Conservation (phyloP, 495 filamentous ascomycete genomes). For the Neurospora sp. region DNA sequence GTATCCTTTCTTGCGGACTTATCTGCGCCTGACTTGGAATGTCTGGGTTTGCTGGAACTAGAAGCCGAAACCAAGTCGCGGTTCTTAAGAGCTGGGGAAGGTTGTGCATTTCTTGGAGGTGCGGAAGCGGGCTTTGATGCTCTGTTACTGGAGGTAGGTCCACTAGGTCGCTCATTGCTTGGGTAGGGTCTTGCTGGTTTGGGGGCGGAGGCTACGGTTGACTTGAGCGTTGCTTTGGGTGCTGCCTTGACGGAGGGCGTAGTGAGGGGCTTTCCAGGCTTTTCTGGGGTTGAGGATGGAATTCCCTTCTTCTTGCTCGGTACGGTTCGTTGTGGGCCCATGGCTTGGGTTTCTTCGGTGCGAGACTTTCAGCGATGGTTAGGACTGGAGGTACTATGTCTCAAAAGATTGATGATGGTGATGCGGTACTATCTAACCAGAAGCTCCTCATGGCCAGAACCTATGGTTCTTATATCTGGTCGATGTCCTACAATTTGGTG, state of each 20-base stretch:
- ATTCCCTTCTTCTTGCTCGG: background rate
- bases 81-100: background rate
- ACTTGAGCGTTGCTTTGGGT: background rate
- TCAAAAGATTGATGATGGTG: background rate
- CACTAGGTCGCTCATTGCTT: background rate
- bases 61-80: too few species aligned
- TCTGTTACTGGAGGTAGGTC: background rate
- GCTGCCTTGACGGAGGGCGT: too few species aligned
- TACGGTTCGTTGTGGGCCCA: background rate
- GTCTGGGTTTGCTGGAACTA: background rate
- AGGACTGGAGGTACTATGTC: background rate
- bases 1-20: fast-evolving
- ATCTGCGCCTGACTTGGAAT: background rate
- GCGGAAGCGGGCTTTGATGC: background rate
- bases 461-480: background rate
- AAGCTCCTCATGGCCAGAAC: background rate
- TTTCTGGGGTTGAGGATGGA: background rate
- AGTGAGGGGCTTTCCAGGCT: background rate
- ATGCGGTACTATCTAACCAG: background rate
- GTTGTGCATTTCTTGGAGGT: fast-evolving
- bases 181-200: background rate
- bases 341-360: background rate
- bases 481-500: background rate
- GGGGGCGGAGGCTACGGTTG: background rate
- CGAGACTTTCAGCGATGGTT: background rate